Percentiles rank a stretch among this genome's conserved stretches.
Evolutionary conservation across 352 stramenopile species (phyloP).

Genomic region (Saprolegnia parasitica): DNA sequence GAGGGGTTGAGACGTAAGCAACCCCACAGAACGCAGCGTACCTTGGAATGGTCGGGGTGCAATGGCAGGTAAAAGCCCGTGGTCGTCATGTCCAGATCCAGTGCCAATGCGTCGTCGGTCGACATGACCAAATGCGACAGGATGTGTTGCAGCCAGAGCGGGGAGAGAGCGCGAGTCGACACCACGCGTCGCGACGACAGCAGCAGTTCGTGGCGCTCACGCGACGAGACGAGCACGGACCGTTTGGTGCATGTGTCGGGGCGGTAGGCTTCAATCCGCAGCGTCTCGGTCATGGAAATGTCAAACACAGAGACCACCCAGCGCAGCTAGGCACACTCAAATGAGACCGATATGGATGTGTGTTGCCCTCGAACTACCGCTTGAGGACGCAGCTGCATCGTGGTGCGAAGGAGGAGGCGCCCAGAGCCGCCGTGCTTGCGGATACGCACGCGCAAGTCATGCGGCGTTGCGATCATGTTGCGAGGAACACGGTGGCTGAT

Average conservation of each 20-base stretch:
- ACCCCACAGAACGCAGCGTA: background rate
- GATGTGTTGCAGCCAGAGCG: constrained; percentile 18
- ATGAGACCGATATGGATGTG: background rate
- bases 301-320: constrained; percentile 22
- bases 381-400: background rate
- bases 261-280: constrained; percentile 27
- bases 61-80: constrained; percentile 12
- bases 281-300: background rate
- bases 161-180: background rate
- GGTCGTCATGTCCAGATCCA: constrained; percentile 10
- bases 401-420: constrained; percentile 16
- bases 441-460: constrained; percentile 14
- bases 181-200: background rate
- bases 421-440: constrained; percentile 22
- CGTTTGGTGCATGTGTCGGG: constrained; percentile 4
- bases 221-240: background rate
- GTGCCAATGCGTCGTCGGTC: background rate
- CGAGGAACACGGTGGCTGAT: background rate
- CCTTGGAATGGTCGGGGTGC: constrained; percentile 6
- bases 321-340: background rate
- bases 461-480: background rate
- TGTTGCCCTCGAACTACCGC: background rate
- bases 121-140: constrained; percentile 1
- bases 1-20: background rate
- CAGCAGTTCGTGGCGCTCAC: constrained; percentile 21